phyloP scores from a whole-genome alignment of 2,329 filamentous ascomycete genomes.

The Colletotrichum sp. region DNA sequence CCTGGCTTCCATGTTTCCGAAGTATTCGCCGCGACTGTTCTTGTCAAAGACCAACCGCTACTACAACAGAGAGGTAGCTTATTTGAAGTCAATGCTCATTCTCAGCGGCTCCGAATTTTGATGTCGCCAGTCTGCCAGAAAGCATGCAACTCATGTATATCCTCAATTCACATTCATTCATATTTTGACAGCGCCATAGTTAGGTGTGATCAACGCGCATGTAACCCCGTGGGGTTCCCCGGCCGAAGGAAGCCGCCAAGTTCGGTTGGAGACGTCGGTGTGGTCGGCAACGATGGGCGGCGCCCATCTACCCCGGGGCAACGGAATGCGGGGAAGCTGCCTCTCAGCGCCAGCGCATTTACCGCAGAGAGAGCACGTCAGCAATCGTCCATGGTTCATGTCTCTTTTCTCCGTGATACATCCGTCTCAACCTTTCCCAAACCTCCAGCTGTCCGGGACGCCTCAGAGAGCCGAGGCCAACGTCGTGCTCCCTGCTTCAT shows the following conservation, averaged over 20 bases:
- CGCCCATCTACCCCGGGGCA: slow-evolving; percentile 16
- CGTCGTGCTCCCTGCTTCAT: neutral
- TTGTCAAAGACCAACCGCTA: neutral
- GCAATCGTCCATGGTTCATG: neutral
- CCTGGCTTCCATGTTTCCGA: neutral
- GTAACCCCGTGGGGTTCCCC: neutral
- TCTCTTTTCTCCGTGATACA: neutral
- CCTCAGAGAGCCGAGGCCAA: neutral
- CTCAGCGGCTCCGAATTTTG: neutral
- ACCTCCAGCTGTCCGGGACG: neutral
- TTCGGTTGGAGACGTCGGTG: slow-evolving; percentile 5
- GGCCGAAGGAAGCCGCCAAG: neutral
- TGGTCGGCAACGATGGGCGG: slow-evolving; percentile 8
- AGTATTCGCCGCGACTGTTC: neutral
- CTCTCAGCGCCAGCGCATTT: neutral
- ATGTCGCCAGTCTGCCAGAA: neutral
- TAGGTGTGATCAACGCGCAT: neutral
- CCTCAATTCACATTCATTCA: no score
- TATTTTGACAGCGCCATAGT: neutral
- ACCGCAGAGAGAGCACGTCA: neutral
- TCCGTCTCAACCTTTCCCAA: neutral
- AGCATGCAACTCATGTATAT: neutral
- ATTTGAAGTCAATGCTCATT: no score
- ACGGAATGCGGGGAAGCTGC: slow-evolving; percentile 26
- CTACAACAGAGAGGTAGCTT: neutral